Base-by-base conservation (phyloP, 2,329 filamentous ascomycete species). In the Capronia epimyces region DNA sequence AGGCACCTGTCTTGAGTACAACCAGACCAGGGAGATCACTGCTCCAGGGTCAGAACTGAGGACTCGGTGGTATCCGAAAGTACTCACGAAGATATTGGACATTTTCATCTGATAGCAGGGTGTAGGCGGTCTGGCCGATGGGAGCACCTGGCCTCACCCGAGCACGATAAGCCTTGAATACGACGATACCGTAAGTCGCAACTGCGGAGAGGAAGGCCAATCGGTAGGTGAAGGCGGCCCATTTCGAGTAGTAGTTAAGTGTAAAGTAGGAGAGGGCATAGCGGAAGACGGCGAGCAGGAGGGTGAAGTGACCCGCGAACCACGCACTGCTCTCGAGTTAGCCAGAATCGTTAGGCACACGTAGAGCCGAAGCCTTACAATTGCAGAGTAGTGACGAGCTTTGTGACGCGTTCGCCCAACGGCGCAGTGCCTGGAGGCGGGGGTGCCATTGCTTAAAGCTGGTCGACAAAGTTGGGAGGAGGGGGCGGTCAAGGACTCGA, bases 21-120 rank as follows among this genome's bases (percentile, higher is more conserved):
- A 87, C 93, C 93, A 98, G 64, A 97, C 81, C 56, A 97, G 78
- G 50, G 90, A 89, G 87, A 97, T 90, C 63, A 82, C 90, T 95
- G 65, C 20, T 13, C 3, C 3, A 3, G 34, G 32, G 32, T 57
- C 18, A 55, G 53, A 13, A n/a, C n/a, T n/a, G n/a, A n/a, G n/a
- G n/a, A n/a, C n/a, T n/a, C n/a, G n/a, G n/a, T n/a, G n/a, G n/a
- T n/a, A n/a, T n/a, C n/a, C n/a, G n/a, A n/a, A n/a, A n/a, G 49
- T 29, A 68, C 89, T 68, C 79, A 97, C 93, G 77, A 55, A 98
- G 79, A 69, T 98, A 98, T 72, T 97, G 93, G 46, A 98, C 88
- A 71, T 98, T 98, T 79, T 98, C 93, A 68, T 98, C 93, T 10
- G 82, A 77, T 50, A 85, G 75, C 60, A 95, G 75, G 55, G 83